Evolutionary conservation across 345 rosid species (phyloP), one percentile per base, ranked within the genome.

Genomic region (Eucalyptus melliodora): DNA sequence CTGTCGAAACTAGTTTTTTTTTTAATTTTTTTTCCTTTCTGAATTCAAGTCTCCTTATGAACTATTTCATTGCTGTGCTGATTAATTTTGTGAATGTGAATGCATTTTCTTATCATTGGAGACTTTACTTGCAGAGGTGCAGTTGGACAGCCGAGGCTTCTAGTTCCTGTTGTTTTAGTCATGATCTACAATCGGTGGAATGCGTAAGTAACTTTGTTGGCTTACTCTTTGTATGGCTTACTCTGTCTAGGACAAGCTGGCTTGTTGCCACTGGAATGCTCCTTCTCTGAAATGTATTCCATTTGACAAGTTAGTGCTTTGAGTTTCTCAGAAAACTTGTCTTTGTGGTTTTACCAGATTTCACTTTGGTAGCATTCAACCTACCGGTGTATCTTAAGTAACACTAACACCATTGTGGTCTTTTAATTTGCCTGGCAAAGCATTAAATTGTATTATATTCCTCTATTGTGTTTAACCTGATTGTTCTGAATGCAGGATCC

Each of bases 181-280:
- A 97, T 97, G 99, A 80, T 97, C 89, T 97, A 92, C 92, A 96
- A 96, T 87, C 96, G 99, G 62, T 97, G 98, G 99, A 97, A 97
- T 89, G 94, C 49, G 98, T 97, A 93, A 95, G 97, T 83, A 87
- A 77, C 47, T 23, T 40, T 77, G 15, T 65, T 65, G 85, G 85
- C 27, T 77, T 77, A 40, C 47, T 77, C 77, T 65, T 8, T 65
- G 77, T 65, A n/a, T n/a, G 77, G 77, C 37, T 77, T 77, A 77
- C 83, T 40, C 47, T 40, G 6, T 72, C 26, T 40, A 77, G 83
- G 83, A 77, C 47, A 4, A 77, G 83, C 83, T 77, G 47, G 83
- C 30, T 21, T 40, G 83, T 77, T 77, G 85, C 47, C 85, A 21
- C 85, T 21, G 47, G 85, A 77, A 77, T 77, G 85, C 30, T 77